Conservation (phyloP, 495 filamentous ascomycete species). For the Sordaria brevicollis region DNA sequence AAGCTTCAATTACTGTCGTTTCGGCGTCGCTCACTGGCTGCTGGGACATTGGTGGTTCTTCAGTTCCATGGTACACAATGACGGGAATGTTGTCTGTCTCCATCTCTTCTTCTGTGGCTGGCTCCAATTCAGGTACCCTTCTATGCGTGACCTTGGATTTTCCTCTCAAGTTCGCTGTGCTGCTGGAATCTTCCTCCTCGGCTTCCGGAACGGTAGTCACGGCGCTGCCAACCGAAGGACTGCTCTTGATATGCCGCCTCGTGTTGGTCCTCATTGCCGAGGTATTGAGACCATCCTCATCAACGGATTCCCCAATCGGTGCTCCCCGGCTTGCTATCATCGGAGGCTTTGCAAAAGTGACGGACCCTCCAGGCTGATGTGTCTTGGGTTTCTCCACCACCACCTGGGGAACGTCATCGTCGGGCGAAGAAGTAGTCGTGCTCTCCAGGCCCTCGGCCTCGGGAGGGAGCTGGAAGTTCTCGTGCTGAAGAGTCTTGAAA, state of each 20-base stretch:
- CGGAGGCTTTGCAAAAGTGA: slow-evolving; percentile 36
- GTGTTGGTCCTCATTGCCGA: slow-evolving; percentile 49
- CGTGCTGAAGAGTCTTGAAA: slow-evolving; percentile 78
- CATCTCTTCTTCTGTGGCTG: slow-evolving; percentile 27
- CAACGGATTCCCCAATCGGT: slow-evolving; percentile 12
- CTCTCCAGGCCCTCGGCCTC: slow-evolving; percentile 75
- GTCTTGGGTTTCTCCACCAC: slow-evolving; percentile 24
- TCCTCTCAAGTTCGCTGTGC: not conserved
- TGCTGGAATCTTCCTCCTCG: slow-evolving; percentile 48
- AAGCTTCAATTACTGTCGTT: not conserved
- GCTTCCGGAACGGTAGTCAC: slow-evolving; percentile 63
- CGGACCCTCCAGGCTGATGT: slow-evolving; percentile 14
- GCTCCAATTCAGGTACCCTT: slow-evolving; percentile 3
- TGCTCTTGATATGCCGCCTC: slow-evolving; percentile 59
- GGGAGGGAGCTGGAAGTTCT: slow-evolving; percentile 89
- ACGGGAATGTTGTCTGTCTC: slow-evolving; percentile 32
- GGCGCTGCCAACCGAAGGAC: slow-evolving; percentile 62
- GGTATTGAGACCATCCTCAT: slow-evolving; percentile 35
- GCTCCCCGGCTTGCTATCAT: slow-evolving; percentile 23
- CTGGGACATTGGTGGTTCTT: slow-evolving; percentile 6
- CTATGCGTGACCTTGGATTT: not conserved
- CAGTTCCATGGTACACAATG: slow-evolving; percentile 29
- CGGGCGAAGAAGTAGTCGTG: slow-evolving; percentile 6
- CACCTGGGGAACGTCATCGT: slow-evolving; percentile 4
- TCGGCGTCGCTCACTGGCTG: slow-evolving; percentile 10